phyloP scores from a whole-genome alignment of 2,329 filamentous ascomycete genomes.

The Fusarium bulbicola region DNA sequence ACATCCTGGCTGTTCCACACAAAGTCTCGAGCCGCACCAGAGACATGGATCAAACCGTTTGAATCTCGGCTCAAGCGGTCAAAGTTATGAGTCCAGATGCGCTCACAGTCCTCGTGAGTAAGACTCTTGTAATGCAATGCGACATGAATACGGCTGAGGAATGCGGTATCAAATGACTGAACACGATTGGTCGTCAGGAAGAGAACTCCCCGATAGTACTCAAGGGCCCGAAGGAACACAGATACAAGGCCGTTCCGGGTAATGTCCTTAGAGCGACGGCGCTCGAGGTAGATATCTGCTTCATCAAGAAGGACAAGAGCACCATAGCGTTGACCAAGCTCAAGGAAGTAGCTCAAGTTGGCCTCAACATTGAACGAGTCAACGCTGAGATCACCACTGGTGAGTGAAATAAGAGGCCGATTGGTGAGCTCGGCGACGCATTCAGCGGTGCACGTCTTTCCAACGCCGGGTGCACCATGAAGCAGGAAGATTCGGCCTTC shows the following conservation, averaged over 20 bases:
- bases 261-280: conserved; percentile 55
- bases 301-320: conserved; percentile 67
- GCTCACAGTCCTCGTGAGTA: conserved; percentile 52
- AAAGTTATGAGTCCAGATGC: conserved; percentile 58
- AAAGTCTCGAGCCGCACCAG: conserved; percentile 51
- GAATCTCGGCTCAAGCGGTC: conserved; percentile 56
- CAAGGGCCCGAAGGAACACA: conserved; percentile 60
- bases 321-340: conserved; percentile 59
- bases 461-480: conserved; percentile 63
- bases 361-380: conserved; percentile 51
- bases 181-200: conserved; percentile 63
- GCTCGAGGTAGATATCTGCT: conserved; percentile 68
- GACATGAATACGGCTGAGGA: conserved; percentile 60
- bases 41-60: conserved; percentile 49
- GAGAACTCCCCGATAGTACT: conserved; percentile 61
- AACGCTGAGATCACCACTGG: conserved; percentile 58
- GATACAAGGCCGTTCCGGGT: conserved; percentile 59
- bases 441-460: conserved; percentile 66
- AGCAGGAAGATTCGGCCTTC: conserved; percentile 61
- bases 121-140: conserved; percentile 57
- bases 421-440: conserved; percentile 61
- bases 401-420: conserved; percentile 61
- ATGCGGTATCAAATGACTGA: conserved; percentile 57
- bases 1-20: conserved; percentile 51
- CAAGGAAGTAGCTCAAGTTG: conserved; percentile 58